phyloP scores from a whole-genome alignment of 2,329 filamentous ascomycete genomes.

The Fonsecaea nubica region DNA sequence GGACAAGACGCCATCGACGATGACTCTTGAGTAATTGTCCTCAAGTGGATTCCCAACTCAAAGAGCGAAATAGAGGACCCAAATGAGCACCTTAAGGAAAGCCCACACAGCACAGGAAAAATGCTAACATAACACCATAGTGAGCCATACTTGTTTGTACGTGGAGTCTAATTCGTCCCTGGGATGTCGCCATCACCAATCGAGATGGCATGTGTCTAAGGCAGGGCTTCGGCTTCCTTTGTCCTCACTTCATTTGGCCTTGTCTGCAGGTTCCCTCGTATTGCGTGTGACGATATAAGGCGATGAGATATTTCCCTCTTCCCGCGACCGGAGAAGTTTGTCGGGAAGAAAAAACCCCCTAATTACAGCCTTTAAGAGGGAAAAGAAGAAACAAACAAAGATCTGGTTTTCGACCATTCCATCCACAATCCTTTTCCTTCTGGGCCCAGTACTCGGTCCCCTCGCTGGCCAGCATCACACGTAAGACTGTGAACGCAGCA shows the following conservation, averaged over 20 bases:
- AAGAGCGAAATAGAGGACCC: conserved; percentile 1
- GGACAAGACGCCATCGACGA: conserved; percentile 27
- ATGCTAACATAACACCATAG: background rate
- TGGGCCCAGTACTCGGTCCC: too few species aligned
- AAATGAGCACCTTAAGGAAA: conserved; percentile 30
- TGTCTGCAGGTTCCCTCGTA: conserved; percentile 8
- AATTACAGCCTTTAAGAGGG: background rate
- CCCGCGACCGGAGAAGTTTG: background rate
- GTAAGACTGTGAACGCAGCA: conserved; percentile 28
- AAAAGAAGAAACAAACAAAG: background rate
- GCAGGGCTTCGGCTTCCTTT: conserved; percentile 10
- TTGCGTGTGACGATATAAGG: conserved; percentile 14
- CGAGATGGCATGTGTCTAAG: conserved; percentile 31
- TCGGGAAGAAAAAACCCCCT: background rate
- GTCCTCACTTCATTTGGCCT: conserved; percentile 17
- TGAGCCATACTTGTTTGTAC: background rate
- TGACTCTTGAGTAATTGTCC: conserved; percentile 17
- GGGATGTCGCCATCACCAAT: conserved; percentile 34
- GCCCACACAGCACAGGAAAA: background rate
- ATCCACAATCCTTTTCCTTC: background rate
- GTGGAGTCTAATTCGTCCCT: conserved; percentile 9
- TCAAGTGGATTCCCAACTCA: background rate
- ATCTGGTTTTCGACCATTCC: too few species aligned
- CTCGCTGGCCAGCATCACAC: conserved; percentile 17
- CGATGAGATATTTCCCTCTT: conserved; percentile 22